phyloP scores from a whole-genome alignment of 139 green algal genomes.

The Coccomyxa sp. region DNA sequence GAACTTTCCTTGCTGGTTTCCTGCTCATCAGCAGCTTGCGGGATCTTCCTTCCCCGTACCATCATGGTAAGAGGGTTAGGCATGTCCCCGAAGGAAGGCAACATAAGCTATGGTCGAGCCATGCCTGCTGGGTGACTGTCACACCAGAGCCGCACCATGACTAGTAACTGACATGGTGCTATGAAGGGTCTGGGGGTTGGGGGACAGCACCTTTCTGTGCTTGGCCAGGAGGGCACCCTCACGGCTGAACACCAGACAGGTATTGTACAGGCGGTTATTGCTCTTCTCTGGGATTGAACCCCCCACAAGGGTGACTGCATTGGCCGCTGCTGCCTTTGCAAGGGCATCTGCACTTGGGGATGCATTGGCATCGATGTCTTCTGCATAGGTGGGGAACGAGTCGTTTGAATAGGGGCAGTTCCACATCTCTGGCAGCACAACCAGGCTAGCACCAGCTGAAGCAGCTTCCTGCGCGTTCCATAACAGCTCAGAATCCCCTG shows the following conservation, averaged over 20 bases:
- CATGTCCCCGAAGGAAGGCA: too few species aligned
- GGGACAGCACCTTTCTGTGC: constrained; percentile 70
- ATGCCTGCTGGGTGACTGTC: too few species aligned
- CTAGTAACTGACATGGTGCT: too few species aligned
- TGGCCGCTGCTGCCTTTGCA: constrained; percentile 24
- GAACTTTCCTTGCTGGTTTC: neutral
- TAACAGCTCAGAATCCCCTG: neutral
- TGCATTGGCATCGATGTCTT: constrained; percentile 71
- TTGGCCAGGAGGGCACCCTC: constrained; percentile 77
- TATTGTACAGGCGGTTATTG: constrained; percentile 89
- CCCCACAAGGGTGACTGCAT: constrained; percentile 52
- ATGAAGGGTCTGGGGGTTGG: too few species aligned
- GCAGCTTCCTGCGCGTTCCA: constrained; percentile 51
- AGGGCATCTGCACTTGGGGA: constrained; percentile 40
- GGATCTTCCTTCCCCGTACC: too few species aligned
- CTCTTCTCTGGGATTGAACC: constrained; percentile 82
- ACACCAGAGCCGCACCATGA: too few species aligned
- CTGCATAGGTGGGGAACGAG: constrained; percentile 86
- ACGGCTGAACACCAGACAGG: constrained; percentile 85
- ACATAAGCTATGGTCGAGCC: too few species aligned
- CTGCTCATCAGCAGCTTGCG: too few species aligned
- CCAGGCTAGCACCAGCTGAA: constrained; percentile 43
- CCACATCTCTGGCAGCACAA: constrained; percentile 94
- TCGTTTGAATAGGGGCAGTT: constrained; percentile 98
- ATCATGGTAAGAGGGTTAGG: too few species aligned